Evolutionary conservation across 1,284 basidiomycete species (phyloP), one percentile per base, ranked within the genome.

Genomic region (Microbotryum intermedium): DNA sequence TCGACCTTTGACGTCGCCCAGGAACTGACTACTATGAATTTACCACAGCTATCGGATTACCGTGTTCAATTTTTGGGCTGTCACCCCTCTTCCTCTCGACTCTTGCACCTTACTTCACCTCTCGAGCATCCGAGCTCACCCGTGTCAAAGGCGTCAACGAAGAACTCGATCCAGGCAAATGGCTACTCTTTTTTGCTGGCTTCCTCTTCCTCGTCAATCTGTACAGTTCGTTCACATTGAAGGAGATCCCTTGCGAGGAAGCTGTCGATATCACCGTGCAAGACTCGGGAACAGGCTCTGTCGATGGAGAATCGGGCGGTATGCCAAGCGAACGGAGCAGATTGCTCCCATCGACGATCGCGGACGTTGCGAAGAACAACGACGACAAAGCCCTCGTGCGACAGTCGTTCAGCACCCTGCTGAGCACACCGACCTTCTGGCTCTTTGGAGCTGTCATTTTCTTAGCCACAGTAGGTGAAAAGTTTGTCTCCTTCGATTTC

Each of bases 31-130:
- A 6, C 16, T n/a, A 16, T 39, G 11, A 39, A 4, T 4, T 39
- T 1, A 3, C 29, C 23, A 18, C 43, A 62, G 64, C 67, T 9
- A 70, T 71, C 45, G 70, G 62, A 6, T 21, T 69, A 1, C 67
- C 68, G 0, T 69, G 65, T 42, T 64, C 69, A 23, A 53, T 70
- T 39, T 70, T 71, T 29, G 70, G 70, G 6, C 58, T 70, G 16
- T 68, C 65, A 6, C 70, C 70, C 3, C 60, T 71, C 8, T 67
- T 70, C 48, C 64, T 71, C 8, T 68, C 67, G 6, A 39, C 54
- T 25, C 47, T 71, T 42, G 67, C 69, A 3, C 58, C 61, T 2
- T 57, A 61, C 50, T 71, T 70, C 56, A 69, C 65, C 21, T 48
- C 54, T 21, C 34, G 28, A n/a, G 55, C 30, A 7, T 51, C 50